Percentiles rank a stretch among this genome's conserved stretches.
phyloP scores from a whole-genome alignment of 192 early-diverging fungal species.

The Backusella westeae region DNA sequence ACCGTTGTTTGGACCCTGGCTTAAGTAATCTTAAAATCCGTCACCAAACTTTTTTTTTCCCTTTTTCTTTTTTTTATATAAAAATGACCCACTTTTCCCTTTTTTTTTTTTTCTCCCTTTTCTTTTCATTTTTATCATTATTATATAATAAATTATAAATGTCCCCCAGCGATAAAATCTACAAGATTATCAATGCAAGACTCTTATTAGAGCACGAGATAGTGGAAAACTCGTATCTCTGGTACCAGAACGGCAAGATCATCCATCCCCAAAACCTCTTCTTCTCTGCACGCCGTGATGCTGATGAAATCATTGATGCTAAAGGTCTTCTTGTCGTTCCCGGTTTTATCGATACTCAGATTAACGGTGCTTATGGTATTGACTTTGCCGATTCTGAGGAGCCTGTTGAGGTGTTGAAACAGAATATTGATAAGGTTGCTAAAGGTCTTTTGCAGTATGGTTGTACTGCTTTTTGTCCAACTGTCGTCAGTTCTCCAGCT shows the following conservation, averaged over 20 bases:
- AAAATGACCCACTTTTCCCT: neutral
- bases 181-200: slow-evolving; percentile 76
- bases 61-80: neutral
- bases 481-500: slow-evolving; percentile 70
- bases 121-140: neutral
- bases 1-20: neutral
- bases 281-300: slow-evolving; percentile 60
- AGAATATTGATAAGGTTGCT: slow-evolving; percentile 65
- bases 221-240: slow-evolving; percentile 66
- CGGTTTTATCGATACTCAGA: slow-evolving; percentile 79
- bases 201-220: slow-evolving; percentile 72
- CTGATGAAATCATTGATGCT: slow-evolving; percentile 72
- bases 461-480: slow-evolving; percentile 81
- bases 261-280: slow-evolving; percentile 73
- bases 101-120: neutral
- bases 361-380: slow-evolving; percentile 81
- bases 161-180: neutral
- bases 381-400: slow-evolving; percentile 69
- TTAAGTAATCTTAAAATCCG: neutral
- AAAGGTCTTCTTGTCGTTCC: slow-evolving; percentile 68
- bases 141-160: neutral
- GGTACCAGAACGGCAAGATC: slow-evolving; percentile 76
- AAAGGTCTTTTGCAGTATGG: slow-evolving; percentile 75
- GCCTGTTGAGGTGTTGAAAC: slow-evolving; percentile 51
- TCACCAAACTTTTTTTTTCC: neutral